phyloP scores from a whole-genome alignment of 768 basidiomycete species.

The Exidia glandulosa region DNA sequence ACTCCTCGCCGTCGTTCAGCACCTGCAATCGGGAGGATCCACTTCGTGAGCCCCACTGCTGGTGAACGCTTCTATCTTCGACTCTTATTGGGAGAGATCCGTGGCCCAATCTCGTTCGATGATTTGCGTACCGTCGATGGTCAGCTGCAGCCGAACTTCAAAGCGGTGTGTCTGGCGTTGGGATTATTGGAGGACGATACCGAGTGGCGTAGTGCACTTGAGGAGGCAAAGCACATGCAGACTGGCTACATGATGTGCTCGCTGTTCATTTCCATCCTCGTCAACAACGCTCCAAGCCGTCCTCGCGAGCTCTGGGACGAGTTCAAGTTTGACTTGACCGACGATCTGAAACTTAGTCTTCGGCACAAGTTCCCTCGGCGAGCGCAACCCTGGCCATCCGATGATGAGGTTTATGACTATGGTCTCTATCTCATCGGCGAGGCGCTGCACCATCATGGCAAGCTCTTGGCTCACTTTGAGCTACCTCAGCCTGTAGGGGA shows the following conservation, averaged over 20 bases:
- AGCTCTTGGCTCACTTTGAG: slow-evolving; percentile 13
- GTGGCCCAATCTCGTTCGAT: slow-evolving; percentile 21
- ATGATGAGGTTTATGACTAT: slow-evolving; percentile 28
- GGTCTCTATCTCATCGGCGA: slow-evolving; percentile 29
- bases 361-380: background rate
- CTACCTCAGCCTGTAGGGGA: slow-evolving; percentile 4
- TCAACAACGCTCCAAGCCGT: slow-evolving; percentile 15
- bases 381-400: slow-evolving; percentile 12
- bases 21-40: slow-evolving; percentile 32
- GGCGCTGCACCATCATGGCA: slow-evolving; percentile 14
- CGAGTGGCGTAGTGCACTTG: slow-evolving; percentile 30
- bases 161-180: slow-evolving; percentile 28
- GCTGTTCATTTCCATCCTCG: slow-evolving; percentile 31
- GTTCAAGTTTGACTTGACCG: slow-evolving; percentile 27
- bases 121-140: slow-evolving; percentile 10
- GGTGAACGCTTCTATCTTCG: slow-evolving; percentile 27
- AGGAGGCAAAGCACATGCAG: slow-evolving; percentile 29
- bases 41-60: slow-evolving; percentile 22
- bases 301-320: slow-evolving; percentile 30
- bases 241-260: slow-evolving; percentile 24
- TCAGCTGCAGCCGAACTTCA: slow-evolving; percentile 18
- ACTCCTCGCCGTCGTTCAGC: slow-evolving; percentile 10
- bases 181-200: slow-evolving; percentile 34
- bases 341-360: slow-evolving; percentile 25
- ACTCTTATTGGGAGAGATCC: slow-evolving; percentile 27